Percentiles rank a stretch among this genome's conserved stretches.
Conservation (phyloP, 1,139 yeast species). For the Blastobotrys petasosporus region DNA sequence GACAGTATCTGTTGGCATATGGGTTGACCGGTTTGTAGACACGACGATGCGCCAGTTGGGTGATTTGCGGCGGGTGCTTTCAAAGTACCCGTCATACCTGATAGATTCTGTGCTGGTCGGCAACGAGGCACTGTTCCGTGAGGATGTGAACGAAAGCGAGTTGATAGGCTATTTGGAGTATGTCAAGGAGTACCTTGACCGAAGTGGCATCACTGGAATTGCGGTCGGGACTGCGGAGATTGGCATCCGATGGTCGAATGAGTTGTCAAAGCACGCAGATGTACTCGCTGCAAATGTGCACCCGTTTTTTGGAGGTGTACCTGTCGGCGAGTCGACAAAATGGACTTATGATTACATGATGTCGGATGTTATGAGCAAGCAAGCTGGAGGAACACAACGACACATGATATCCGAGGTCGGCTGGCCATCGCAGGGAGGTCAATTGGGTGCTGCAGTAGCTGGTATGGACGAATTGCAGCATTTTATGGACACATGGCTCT, state of each 20-base stretch:
- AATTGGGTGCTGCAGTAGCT: slow-evolving; percentile 43
- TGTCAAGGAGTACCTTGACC: slow-evolving; percentile 37
- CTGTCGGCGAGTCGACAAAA: slow-evolving; percentile 43
- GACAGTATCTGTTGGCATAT: slow-evolving; percentile 57
- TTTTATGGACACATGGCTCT: slow-evolving; percentile 50
- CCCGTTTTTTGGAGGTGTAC: slow-evolving; percentile 62
- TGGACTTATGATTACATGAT: slow-evolving; percentile 52
- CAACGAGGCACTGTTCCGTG: slow-evolving; percentile 55
- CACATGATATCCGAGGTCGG: slow-evolving; percentile 59
- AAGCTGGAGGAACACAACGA: slow-evolving; percentile 23
- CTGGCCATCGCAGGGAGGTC: slow-evolving; percentile 66
- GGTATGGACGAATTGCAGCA: slow-evolving; percentile 41
- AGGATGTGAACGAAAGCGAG: slow-evolving; percentile 40
- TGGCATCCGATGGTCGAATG: slow-evolving; percentile 40
- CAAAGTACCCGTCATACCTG: slow-evolving; percentile 41
- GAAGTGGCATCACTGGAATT: slow-evolving; percentile 31
- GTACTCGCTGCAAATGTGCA: slow-evolving; percentile 60
- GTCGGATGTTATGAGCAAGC: slow-evolving; percentile 37
- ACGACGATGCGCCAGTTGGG: slow-evolving; percentile 42
- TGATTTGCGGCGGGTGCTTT: slow-evolving; percentile 36
- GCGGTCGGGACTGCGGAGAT: slow-evolving; percentile 55
- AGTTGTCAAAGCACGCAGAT: slow-evolving; percentile 40
- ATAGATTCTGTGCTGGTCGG: slow-evolving; percentile 56
- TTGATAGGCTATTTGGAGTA: slow-evolving; percentile 42
- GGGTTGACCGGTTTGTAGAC: slow-evolving; percentile 48